A percentile compares a stretch with the other conserved stretches of the same genome.
Evolutionary conservation across 2,329 filamentous ascomycete genomes (phyloP).

Genomic region (Hypoxylon sp.): DNA sequence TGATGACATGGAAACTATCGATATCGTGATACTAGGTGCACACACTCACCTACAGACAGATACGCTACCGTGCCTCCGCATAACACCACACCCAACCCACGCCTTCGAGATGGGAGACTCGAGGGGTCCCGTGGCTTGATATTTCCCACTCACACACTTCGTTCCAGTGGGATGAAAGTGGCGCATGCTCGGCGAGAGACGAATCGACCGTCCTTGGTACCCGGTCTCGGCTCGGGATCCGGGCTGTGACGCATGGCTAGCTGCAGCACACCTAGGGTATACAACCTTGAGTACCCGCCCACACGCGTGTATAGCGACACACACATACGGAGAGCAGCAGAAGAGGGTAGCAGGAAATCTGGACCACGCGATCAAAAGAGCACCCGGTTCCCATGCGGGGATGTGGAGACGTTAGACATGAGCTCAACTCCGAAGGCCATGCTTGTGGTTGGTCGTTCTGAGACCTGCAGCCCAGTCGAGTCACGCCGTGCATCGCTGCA

Average conservation of each 20-base stretch:
- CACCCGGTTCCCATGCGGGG: slow-evolving; percentile 37
- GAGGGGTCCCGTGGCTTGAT: slow-evolving; percentile 42
- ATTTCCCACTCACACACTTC: slow-evolving; percentile 30
- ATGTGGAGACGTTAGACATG: slow-evolving; percentile 38
- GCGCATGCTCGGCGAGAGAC: slow-evolving; percentile 40
- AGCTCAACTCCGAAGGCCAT: slow-evolving; percentile 7
- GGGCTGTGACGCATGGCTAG: slow-evolving; percentile 42
- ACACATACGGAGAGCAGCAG: slow-evolving; percentile 23
- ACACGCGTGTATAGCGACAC: slow-evolving; percentile 19
- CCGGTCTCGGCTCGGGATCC: slow-evolving; percentile 40
- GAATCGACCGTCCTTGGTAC: slow-evolving; percentile 27
- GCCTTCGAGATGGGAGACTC: slow-evolving; percentile 12
- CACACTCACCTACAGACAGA: slow-evolving; percentile 22
- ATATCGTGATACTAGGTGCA: slow-evolving; percentile 30
- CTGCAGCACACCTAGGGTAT: slow-evolving; percentile 41
- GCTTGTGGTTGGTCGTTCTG: slow-evolving; percentile 14
- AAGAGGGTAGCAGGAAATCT: slow-evolving; percentile 22
- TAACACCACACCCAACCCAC: slow-evolving; percentile 42
- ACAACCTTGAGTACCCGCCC: slow-evolving; percentile 29
- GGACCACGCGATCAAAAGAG: slow-evolving; percentile 39
- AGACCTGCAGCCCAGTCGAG: slow-evolving; percentile 43
- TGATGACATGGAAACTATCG: slow-evolving; percentile 31
- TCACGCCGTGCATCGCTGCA: slow-evolving; percentile 36
- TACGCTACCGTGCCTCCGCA: slow-evolving; percentile 14
- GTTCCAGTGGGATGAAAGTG: slow-evolving; percentile 27